Base-by-base conservation (phyloP, 2,329 filamentous ascomycete genomes). In the Zarea fungicola region DNA sequence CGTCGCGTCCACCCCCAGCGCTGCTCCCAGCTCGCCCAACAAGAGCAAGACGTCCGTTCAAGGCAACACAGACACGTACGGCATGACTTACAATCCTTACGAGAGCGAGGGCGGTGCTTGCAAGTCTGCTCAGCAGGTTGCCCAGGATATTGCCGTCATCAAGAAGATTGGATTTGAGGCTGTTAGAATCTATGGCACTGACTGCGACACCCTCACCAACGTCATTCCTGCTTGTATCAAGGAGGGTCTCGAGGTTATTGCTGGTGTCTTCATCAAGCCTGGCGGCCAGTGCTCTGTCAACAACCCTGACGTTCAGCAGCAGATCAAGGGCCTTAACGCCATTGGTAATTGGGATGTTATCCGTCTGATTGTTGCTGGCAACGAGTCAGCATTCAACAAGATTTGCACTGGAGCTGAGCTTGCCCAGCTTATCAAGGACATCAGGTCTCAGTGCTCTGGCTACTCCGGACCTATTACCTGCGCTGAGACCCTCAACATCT, bases 171-270 rank as follows among this genome's bases (percentile, higher is more conserved):
- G 86, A 52, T 89, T 91, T 79, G 70, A 69, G 55, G 73, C 78
- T 42, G 67, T 92, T 65, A 91, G 92, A 67, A 76, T 93, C 65
- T 97, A 97, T 82, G 89, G 85, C 56, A 91, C 90, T 58, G 91
- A 96, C 79, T 97, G 92, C 78, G 76, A 80, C 69, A 85, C 85
- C 48, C 85, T 95, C 53, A 70, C 83, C 64, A 84, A 80, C 68
- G 84, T 96, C 51, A 88, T 88, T 55, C 68, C 71, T 36, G 87
- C 88, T 52, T 83, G 78, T 70, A 68, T 78, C 61, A 67, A 78
- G 59, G 64, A 84, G 67, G 84, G 85, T 52, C 64, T 96, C 52
- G 84, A 85, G 67, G 74, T 96, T 68, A 92, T 96, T 67, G 72
- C 95, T 53, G 92, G 92, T 67, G 78, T 97, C 73, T 96, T 85